These are phyloP conservation scores for Auriscalpium orientale DNA, from an alignment of 768 basidiomycete species.

Conservation along the genomic window DNA sequence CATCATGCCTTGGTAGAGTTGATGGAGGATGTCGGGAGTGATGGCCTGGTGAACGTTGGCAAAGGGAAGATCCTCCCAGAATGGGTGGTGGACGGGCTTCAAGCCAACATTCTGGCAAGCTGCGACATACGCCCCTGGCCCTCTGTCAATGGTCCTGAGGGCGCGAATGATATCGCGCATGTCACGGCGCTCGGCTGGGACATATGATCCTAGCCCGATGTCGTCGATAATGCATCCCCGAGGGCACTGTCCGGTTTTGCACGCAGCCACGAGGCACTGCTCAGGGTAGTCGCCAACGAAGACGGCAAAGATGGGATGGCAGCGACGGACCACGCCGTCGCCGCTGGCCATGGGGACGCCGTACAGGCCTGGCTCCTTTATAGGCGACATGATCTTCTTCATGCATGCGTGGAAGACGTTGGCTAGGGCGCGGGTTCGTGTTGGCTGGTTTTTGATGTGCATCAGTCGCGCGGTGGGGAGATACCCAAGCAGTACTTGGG, in stretches of 20 bases:
- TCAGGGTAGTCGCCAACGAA: slow-evolving; percentile 18
- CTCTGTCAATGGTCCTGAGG: neutral
- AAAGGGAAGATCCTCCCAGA: slow-evolving; percentile 23
- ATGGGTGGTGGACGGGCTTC: slow-evolving; percentile 3
- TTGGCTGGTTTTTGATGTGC: neutral
- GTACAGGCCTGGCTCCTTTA: slow-evolving; percentile 16
- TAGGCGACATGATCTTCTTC: neutral
- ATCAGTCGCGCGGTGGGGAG: neutral
- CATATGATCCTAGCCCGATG: neutral
- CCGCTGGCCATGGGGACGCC: slow-evolving; percentile 28
- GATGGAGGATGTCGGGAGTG: slow-evolving; percentile 29
- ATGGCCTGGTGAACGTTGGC: slow-evolving; percentile 17
- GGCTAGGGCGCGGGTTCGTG: neutral
- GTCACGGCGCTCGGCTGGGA: neutral
- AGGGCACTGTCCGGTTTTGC: slow-evolving; percentile 11
- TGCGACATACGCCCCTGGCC: neutral
- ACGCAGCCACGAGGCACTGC: slow-evolving; percentile 13
- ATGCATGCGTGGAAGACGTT: neutral
- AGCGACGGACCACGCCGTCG: slow-evolving; percentile 32
- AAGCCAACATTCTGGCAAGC: neutral
- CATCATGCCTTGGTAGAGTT: slow-evolving; percentile 18
- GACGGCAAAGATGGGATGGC: slow-evolving; percentile 18
- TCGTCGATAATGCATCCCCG: neutral
- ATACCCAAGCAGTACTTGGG: neutral
- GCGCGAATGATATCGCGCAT: neutral